These are phyloP conservation scores for Mortierella sp. DNA, from an alignment of 371 early-diverging fungal species.

Conservation along the genomic window DNA sequence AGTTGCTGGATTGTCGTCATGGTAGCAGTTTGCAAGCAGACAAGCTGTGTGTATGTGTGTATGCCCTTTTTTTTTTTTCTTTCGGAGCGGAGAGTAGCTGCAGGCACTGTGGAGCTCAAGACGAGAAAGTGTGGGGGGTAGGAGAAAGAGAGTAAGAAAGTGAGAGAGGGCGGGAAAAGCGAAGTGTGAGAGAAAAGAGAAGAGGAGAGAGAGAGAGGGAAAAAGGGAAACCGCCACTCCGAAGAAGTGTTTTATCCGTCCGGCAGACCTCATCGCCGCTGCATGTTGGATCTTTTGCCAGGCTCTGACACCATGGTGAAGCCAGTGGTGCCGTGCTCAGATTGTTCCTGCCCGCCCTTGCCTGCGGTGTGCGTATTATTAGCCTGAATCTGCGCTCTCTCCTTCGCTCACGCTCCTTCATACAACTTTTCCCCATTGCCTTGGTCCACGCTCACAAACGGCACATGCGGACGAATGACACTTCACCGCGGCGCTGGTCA, in stretches of 20 bases:
- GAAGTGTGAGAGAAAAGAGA: not conserved
- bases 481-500: not conserved
- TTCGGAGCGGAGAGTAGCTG: too few species aligned
- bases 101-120: too few species aligned
- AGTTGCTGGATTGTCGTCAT: conserved; percentile 21
- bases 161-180: not conserved
- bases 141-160: not conserved
- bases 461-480: not conserved
- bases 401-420: not conserved
- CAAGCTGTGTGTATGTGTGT: not conserved
- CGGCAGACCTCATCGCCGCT: too few species aligned
- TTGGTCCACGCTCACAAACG: conserved; percentile 16
- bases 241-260: not conserved
- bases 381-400: not conserved
- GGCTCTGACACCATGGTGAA: not conserved
- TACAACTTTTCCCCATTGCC: not conserved
- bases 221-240: not conserved
- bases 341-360: not conserved
- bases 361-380: not conserved
- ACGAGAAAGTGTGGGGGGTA: too few species aligned
- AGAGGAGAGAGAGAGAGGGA: not conserved
- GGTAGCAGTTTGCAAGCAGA: not conserved
- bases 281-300: too few species aligned
- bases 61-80: not conserved
- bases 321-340: not conserved